Base-by-base conservation (phyloP, 768 basidiomycete species). In the Tricholoma terreum region DNA sequence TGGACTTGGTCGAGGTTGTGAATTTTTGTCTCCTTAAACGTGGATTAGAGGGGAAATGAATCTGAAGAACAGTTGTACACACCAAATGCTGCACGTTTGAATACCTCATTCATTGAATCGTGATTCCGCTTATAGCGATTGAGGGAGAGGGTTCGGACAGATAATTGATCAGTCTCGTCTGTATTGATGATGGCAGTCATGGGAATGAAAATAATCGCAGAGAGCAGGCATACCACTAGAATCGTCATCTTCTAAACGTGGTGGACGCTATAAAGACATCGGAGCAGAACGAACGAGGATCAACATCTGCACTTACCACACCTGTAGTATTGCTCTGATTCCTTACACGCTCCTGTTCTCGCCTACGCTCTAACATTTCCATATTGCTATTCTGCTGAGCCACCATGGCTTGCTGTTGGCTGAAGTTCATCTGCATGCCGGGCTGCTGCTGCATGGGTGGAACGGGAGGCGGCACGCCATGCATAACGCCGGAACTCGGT, bases 21-120 rank as follows among this genome's bases (percentile, higher is more conserved):
- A 60, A 17, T 77, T 68, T 65, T 79, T 80, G 58, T 81, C 75
- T 21, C 79, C 84, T 83, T 48, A 21, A n/a, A 49, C 9, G 54
- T 43, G 33, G 27, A 43, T 5, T 21, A 8, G 19, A 12, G 21
- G 34, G 38, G 40, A 52, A 38, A 30, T 33, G 34, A 45, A 36
- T 17, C 8, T 35, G 46, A 30, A 24, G 34, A 12, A 2, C 22
- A 59, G 55, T 42, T 22, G 21, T 19, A 55, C 70, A 33, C 54
- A 78, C 90, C 83, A 63, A 84, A 87, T 0, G 86, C 87, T 21
- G 90, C 90, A 61, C 82, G 80, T 61, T 77, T 78, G 69, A 93
- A 92, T 1, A 93, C 86, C 42, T 87, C 87, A 65, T 87, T 87
- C 90, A 93, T 93, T 58, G 87, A 75, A 43, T 91, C 90, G 64